Conservation (phyloP, 1,284 basidiomycete genomes). For the Inonotus hispidus region DNA sequence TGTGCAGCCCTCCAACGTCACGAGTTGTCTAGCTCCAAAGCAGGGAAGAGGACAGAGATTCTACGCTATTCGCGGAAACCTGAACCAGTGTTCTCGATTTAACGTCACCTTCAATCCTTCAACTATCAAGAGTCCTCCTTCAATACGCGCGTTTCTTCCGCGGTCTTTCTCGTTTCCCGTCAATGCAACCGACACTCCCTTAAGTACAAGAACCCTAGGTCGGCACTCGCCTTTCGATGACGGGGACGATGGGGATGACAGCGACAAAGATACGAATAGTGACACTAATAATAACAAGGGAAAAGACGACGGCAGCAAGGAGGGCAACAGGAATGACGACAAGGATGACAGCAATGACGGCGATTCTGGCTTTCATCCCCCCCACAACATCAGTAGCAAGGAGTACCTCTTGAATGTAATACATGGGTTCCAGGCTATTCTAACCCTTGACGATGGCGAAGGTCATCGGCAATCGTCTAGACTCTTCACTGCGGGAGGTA, state of each 20-base stretch:
- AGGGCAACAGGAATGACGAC: not conserved
- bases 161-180: slow-evolving; percentile 37
- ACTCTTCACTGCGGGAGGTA: slow-evolving; percentile 20
- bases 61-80: slow-evolving; percentile 15
- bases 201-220: not conserved
- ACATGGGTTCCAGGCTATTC: slow-evolving; percentile 35
- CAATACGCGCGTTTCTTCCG: slow-evolving; percentile 42
- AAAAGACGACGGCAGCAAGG: not conserved
- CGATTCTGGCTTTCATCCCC: not conserved
- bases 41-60: slow-evolving; percentile 9
- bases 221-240: not conserved
- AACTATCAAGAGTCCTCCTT: slow-evolving; percentile 32
- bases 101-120: slow-evolving; percentile 38
- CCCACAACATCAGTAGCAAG: slow-evolving; percentile 7
- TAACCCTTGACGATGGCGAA: slow-evolving; percentile 32
- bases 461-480: slow-evolving; percentile 27
- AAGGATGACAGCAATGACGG: not conserved
- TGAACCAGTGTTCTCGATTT: slow-evolving; percentile 50
- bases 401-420: slow-evolving; percentile 38
- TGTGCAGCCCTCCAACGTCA: slow-evolving; percentile 37
- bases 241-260: not conserved
- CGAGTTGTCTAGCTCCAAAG: slow-evolving; percentile 37
- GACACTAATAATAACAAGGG: not conserved
- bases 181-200: slow-evolving; percentile 27
- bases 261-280: not conserved